phyloP scores from a whole-genome alignment of 768 basidiomycete species.

The Coprinellus micaceus region DNA sequence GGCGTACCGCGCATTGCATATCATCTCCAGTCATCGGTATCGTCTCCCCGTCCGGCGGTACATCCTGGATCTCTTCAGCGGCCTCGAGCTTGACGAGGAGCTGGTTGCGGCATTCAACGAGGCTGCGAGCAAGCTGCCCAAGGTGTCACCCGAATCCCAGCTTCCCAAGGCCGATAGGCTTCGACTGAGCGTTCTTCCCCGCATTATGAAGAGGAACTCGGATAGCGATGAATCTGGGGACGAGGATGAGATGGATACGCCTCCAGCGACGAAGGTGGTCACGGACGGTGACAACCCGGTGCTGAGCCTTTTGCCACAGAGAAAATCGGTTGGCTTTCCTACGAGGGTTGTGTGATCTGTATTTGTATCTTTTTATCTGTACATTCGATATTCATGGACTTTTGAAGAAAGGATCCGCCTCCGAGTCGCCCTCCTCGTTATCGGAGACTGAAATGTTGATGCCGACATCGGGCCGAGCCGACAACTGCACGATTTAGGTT shows the following conservation, averaged over 20 bases:
- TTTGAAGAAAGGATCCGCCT: too few species aligned
- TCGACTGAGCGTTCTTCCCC: slow-evolving; percentile 62
- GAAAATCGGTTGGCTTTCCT: slow-evolving; percentile 57
- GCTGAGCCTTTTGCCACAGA: slow-evolving; percentile 55
- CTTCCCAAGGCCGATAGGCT: slow-evolving; percentile 38
- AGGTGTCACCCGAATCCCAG: slow-evolving; percentile 35
- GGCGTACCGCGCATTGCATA: slow-evolving; percentile 81
- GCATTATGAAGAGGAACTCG: slow-evolving; percentile 45
- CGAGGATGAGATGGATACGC: slow-evolving; percentile 49
- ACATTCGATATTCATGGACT: too few species aligned
- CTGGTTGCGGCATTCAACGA: slow-evolving; percentile 53
- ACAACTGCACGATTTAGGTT: slow-evolving; percentile 42
- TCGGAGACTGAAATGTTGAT: not conserved
- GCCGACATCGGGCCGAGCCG: slow-evolving; percentile 15
- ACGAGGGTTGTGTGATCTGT: not conserved
- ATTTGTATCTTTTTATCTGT: not conserved
- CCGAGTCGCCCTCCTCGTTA: too few species aligned
- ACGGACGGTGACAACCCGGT: slow-evolving; percentile 46
- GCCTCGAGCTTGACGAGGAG: slow-evolving; percentile 67
- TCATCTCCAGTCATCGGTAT: slow-evolving; percentile 86
- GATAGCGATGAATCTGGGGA: slow-evolving; percentile 58
- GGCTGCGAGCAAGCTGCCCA: slow-evolving; percentile 43
- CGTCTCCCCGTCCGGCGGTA: slow-evolving; percentile 90
- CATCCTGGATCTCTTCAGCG: slow-evolving; percentile 90
- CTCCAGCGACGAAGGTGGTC: slow-evolving; percentile 34